phyloP scores from a whole-genome alignment of 2,329 filamentous ascomycete genomes.

The Aureobasidium melanogenum region DNA sequence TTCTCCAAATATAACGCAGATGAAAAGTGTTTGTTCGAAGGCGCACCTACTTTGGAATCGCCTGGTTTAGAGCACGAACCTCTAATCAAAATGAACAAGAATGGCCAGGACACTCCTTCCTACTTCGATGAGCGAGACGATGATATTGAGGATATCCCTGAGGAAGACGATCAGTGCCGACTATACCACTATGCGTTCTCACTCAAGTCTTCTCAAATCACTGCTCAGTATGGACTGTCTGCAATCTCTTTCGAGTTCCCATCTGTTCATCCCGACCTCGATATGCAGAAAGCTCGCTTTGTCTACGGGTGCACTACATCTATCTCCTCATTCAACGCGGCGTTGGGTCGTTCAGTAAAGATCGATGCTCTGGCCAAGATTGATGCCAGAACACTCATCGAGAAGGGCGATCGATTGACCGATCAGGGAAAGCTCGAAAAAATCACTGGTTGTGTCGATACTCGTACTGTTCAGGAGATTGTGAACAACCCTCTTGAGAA shows the following conservation, averaged over 20 bases:
- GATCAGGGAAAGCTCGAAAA: slow-evolving; percentile 26
- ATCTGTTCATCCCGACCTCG: slow-evolving; percentile 43
- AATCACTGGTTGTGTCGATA: slow-evolving; percentile 56
- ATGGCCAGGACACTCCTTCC: not conserved
- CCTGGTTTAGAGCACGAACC: slow-evolving; percentile 6
- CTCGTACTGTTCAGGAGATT: slow-evolving; percentile 45
- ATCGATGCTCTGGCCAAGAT: slow-evolving; percentile 58
- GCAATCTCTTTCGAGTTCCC: slow-evolving; percentile 63
- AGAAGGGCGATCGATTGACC: slow-evolving; percentile 34
- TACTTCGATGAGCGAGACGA: slow-evolving; percentile 7
- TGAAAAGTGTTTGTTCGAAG: slow-evolving; percentile 23
- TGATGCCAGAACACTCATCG: slow-evolving; percentile 46
- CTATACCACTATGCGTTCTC: slow-evolving; percentile 61
- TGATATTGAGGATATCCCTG: not conserved
- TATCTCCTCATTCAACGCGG: slow-evolving; percentile 47
- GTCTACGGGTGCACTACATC: slow-evolving; percentile 60
- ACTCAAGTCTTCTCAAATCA: slow-evolving; percentile 37
- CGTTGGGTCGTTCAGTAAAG: slow-evolving; percentile 56
- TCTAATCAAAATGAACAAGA: not conserved
- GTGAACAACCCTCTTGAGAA: slow-evolving; percentile 31
- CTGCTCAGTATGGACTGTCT: slow-evolving; percentile 55
- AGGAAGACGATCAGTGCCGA: slow-evolving; percentile 57
- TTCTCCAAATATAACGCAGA: slow-evolving; percentile 37
- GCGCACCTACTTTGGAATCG: slow-evolving; percentile 18
- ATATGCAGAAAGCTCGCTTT: slow-evolving; percentile 51